Percentiles rank a stretch among this genome's conserved stretches.
Evolutionary conservation across 2,329 filamentous ascomycete species (phyloP).

Genomic region (Sordariomycetes sp.): DNA sequence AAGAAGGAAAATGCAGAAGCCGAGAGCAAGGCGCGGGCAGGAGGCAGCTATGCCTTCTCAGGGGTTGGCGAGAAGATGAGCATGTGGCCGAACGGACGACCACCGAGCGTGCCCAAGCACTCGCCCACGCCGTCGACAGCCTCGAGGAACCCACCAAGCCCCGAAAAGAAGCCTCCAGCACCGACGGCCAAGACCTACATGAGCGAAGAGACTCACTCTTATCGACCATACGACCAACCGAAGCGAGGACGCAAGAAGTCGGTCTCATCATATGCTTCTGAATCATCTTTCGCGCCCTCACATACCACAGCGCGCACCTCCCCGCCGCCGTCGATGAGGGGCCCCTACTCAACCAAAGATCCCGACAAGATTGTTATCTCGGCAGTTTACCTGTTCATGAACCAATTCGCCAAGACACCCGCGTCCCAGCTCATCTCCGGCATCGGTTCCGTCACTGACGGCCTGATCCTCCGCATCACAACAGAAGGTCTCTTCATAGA

Average conservation of each 20-base stretch:
- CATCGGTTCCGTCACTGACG: conserved; percentile 80
- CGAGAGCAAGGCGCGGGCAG: conserved; percentile 23
- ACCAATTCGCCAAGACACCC: conserved; percentile 79
- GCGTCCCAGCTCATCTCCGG: conserved; percentile 83
- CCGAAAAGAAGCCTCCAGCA: conserved; percentile 28
- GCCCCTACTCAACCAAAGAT: conserved; percentile 78
- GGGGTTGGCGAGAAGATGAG: conserved; percentile 60
- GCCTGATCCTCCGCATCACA: conserved; percentile 82
- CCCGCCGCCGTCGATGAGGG: conserved; percentile 68
- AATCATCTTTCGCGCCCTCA: conserved; percentile 79
- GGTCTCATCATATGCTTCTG: conserved; percentile 65
- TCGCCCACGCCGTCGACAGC: conserved; percentile 19
- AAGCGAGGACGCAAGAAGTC: conserved; percentile 49
- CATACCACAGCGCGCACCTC: conserved; percentile 77
- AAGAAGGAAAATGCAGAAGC: conserved; percentile 21
- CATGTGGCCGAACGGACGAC: conserved; percentile 58
- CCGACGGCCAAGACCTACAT: conserved; percentile 49
- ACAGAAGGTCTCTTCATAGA: conserved; percentile 96
- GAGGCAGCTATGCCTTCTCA: conserved; percentile 52
- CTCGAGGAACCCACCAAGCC: conserved; percentile 16
- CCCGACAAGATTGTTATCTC: conserved; percentile 94
- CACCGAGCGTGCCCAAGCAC: conserved; percentile 22
- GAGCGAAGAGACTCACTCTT: conserved; percentile 60
- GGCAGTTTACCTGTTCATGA: conserved; percentile 88
- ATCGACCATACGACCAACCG: conserved; percentile 67